Percentiles rank a stretch among this genome's conserved stretches.
Evolutionary conservation across 2,329 filamentous ascomycete genomes (phyloP).

Genomic region (Paradendryphiella salina): DNA sequence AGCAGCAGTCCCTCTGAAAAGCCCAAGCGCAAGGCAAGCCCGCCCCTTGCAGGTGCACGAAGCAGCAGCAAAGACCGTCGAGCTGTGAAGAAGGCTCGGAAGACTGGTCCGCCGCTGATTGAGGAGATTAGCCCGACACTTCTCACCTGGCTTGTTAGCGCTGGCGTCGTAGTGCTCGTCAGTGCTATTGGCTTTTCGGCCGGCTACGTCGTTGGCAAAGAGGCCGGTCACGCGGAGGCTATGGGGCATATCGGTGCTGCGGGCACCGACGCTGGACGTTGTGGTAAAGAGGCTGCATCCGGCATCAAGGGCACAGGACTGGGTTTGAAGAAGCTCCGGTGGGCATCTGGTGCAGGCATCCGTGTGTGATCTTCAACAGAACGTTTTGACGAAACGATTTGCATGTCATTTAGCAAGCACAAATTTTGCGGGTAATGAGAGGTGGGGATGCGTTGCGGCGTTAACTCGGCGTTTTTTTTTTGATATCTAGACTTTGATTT

Average conservation of each 20-base stretch:
- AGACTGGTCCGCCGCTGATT: constrained; percentile 35
- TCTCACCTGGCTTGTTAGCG: constrained; percentile 67
- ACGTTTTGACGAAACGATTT: neutral
- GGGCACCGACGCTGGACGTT: constrained; percentile 37
- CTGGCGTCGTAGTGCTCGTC: constrained; percentile 66
- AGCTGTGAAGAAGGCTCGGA: constrained; percentile 51
- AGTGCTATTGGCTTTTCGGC: constrained; percentile 67
- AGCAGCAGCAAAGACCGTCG: constrained; percentile 52
- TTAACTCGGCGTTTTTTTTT: neutral
- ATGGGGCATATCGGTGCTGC: constrained; percentile 38
- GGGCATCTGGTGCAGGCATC: constrained; percentile 35
- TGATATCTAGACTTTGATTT: too few relatives aligned
- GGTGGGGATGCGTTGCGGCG: neutral
- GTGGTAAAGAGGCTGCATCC: constrained; percentile 39
- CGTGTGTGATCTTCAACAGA: constrained; percentile 13
- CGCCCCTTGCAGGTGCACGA: constrained; percentile 34
- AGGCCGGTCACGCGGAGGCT: constrained; percentile 59
- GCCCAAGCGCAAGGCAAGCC: constrained; percentile 52
- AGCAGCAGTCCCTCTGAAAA: constrained; percentile 44
- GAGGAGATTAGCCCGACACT: constrained; percentile 61
- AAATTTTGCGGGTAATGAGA: neutral
- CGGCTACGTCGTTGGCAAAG: constrained; percentile 64
- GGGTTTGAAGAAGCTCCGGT: constrained; percentile 39
- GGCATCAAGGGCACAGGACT: constrained; percentile 33
- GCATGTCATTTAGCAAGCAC: constrained; percentile 5